Conservation (phyloP, 2,329 filamentous ascomycete genomes). For the Fusarium sp. region DNA sequence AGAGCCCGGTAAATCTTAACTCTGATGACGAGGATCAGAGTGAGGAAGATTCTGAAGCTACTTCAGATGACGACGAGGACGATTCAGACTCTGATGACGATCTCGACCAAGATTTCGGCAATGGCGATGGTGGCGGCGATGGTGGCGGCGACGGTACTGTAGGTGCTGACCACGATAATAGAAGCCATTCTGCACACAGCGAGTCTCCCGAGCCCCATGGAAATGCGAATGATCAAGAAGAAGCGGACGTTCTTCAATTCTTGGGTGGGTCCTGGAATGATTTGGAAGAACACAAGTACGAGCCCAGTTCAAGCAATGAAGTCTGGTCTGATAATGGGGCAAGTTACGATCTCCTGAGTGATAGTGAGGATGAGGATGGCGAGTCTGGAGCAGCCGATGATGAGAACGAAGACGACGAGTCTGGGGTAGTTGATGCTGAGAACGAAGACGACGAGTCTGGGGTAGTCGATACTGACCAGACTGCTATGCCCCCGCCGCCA, state of each 20-base stretch:
- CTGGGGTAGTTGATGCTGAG: background rate
- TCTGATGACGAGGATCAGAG: background rate
- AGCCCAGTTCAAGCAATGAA: background rate
- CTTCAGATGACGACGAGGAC: background rate
- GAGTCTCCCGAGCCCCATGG: background rate
- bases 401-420: background rate
- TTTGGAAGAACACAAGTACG: background rate
- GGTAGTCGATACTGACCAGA: background rate
- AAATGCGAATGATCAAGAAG: background rate
- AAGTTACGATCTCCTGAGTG: slow-evolving; percentile 18
- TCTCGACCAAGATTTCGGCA: background rate
- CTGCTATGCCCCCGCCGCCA: slow-evolving; percentile 1
- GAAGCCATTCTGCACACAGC: background rate
- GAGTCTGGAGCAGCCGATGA: background rate
- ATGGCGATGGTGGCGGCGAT: slow-evolving; percentile 2
- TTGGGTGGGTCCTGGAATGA: background rate
- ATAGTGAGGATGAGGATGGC: background rate
- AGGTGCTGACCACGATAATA: background rate
- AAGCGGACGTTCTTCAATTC: too few relatives aligned
- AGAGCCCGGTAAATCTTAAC: background rate
- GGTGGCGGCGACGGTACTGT: background rate
- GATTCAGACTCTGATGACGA: background rate
- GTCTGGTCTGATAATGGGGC: background rate
- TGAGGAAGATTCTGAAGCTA: background rate
- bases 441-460: too few relatives aligned